phyloP scores from a whole-genome alignment of 2,329 filamentous ascomycete genomes.

The Gliomastix tumulicola region DNA sequence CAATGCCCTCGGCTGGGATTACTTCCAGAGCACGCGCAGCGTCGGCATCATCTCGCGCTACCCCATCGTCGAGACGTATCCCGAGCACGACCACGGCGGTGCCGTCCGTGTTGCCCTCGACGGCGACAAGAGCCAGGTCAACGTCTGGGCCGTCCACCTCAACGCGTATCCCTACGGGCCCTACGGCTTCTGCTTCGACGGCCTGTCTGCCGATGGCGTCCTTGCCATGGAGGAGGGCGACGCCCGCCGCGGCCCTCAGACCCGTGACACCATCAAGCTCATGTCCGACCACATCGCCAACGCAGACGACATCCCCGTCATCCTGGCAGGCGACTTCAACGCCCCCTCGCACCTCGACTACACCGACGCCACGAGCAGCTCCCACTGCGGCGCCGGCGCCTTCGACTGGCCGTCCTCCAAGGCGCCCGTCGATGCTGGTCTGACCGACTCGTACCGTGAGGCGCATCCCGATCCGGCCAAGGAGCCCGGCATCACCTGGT shows the following conservation, averaged over 20 bases:
- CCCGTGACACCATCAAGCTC: constrained; percentile 20
- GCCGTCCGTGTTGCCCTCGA: constrained; percentile 26
- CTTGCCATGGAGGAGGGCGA: constrained; percentile 25
- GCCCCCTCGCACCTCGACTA: constrained; percentile 36
- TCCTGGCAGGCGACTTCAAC: constrained; percentile 34
- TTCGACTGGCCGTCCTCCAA: constrained; percentile 30
- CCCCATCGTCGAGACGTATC: constrained; percentile 22
- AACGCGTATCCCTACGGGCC: constrained; percentile 31
- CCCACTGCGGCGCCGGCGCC: constrained; percentile 25
- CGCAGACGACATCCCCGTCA: constrained; percentile 21
- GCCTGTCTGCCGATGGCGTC: constrained; percentile 21
- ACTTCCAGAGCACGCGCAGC: constrained; percentile 22
- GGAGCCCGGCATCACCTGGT: constrained; percentile 29
- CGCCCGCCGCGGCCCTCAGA: constrained; percentile 25
- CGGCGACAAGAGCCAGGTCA: constrained; percentile 18
- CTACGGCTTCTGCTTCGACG: constrained; percentile 32
- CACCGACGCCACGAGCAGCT: constrained; percentile 19
- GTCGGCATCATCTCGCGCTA: constrained; percentile 29
- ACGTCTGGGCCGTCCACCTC: constrained; percentile 27
- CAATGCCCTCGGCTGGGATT: constrained; percentile 29
- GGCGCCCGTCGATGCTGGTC: constrained; percentile 21
- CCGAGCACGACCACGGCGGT: constrained; percentile 16
- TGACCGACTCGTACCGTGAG: constrained; percentile 31
- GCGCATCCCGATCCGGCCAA: constrained; percentile 23
- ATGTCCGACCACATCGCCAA: constrained; percentile 22